Conservation (phyloP, 257 asterid species). For the Handroanthus guayacan region DNA sequence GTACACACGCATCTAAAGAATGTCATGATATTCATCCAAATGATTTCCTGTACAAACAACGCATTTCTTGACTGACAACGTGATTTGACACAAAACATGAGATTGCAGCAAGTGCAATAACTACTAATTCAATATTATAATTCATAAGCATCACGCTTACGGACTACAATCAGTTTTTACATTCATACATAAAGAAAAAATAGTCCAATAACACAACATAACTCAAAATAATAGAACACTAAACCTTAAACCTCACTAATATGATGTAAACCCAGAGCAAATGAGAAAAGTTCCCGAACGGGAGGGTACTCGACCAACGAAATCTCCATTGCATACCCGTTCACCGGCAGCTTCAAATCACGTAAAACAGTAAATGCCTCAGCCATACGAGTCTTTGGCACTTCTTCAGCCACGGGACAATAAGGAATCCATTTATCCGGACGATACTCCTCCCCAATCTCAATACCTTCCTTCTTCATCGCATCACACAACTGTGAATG, state of each 20-base stretch:
- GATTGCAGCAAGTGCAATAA: conserved; percentile 22
- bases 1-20: background rate
- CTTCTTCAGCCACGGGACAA: conserved; percentile 83
- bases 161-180: conserved; percentile 34
- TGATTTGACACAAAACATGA: conserved; percentile 6
- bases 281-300: conserved; percentile 77
- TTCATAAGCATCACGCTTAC: conserved; percentile 29
- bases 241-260: conserved; percentile 53
- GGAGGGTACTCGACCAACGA: conserved; percentile 87
- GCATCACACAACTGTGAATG: conserved; percentile 80
- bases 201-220: background rate
- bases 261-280: conserved; percentile 62
- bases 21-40: conserved; percentile 9
- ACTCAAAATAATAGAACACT: conserved; percentile 20
- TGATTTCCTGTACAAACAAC: conserved; percentile 6
- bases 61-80: conserved; percentile 8
- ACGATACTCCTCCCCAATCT: conserved; percentile 66
- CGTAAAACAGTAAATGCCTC: conserved; percentile 83
- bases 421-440: conserved; percentile 88
- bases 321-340: conserved; percentile 81
- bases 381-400: conserved; percentile 76
- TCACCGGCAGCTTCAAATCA: conserved; percentile 80
- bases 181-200: conserved; percentile 13
- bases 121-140: conserved; percentile 31
- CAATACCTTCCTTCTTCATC: conserved; percentile 79